A percentile compares a stretch with the other conserved stretches of the same genome.
Evolutionary conservation across 306 rosid species (phyloP).

Genomic region (Neltuma alba): DNA sequence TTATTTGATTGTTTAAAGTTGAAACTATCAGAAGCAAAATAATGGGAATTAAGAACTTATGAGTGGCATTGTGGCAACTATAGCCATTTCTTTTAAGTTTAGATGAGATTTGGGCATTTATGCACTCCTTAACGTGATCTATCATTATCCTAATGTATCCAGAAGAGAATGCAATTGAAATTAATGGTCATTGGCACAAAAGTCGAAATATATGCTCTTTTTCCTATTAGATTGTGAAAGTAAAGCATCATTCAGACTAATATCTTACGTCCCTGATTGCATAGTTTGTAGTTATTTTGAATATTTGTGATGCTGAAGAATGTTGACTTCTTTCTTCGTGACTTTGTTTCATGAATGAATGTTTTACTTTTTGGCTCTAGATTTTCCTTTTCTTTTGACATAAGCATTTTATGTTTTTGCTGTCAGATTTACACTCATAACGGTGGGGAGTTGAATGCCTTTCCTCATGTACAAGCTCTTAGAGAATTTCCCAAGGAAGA

Average conservation of each 20-base stretch:
- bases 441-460: constrained; percentile 53
- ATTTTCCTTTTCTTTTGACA: constrained; percentile 31
- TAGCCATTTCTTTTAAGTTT: background rate
- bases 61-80: background rate
- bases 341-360: constrained; percentile 22
- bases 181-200: background rate
- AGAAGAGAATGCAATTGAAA: background rate
- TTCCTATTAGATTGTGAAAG: constrained; percentile 1
- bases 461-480: constrained; percentile 80
- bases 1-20: background rate
- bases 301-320: constrained; percentile 17
- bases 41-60: background rate
- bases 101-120: background rate
- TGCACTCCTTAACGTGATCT: background rate
- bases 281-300: background rate
- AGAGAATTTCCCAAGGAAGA: constrained; percentile 69
- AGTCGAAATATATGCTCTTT: background rate
- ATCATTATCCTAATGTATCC: background rate
- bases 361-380: constrained; percentile 5
- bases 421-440: constrained; percentile 45
- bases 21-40: background rate
- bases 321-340: constrained; percentile 6
- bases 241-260: background rate
- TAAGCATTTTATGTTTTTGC: constrained; percentile 34
- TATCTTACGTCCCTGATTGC: background rate